These are phyloP conservation scores for Ceriops zippeliana DNA, from an alignment of 345 rosid species.

Conservation along the genomic window DNA sequence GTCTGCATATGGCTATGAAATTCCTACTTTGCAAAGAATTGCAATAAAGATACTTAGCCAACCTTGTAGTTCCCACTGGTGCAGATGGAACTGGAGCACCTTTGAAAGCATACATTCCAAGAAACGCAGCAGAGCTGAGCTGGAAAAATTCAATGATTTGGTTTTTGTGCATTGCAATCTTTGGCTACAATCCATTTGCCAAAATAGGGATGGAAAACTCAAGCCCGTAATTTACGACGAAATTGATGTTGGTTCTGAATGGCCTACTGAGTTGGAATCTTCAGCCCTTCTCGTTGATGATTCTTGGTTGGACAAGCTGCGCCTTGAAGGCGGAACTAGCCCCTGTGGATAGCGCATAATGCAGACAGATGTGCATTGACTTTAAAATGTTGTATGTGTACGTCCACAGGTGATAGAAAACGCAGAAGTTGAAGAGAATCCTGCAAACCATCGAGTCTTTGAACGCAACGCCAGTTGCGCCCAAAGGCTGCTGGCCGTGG, in stretches of 20 bases:
- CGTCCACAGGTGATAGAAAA: not conserved
- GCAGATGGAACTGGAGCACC: conserved; percentile 32
- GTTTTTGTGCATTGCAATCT: conserved; percentile 45
- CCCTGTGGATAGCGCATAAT: conserved; percentile 8
- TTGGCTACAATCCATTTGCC: conserved; percentile 42
- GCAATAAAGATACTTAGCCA: conserved; percentile 27
- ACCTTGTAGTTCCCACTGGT: conserved; percentile 30
- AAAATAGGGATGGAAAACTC: conserved; percentile 32
- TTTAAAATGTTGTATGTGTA: not conserved
- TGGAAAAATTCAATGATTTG: conserved; percentile 26
- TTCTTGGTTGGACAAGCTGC: conserved; percentile 46
- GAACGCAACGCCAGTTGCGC: too few species aligned
- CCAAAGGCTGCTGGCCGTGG: too few species aligned
- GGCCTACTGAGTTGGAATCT: conserved; percentile 49
- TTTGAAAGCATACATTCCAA: conserved; percentile 20
- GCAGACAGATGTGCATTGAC: not conserved
- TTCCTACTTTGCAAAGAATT: conserved; percentile 27
- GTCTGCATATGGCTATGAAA: conserved; percentile 31
- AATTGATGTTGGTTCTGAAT: conserved; percentile 49
- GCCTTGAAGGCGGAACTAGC: conserved; percentile 34
- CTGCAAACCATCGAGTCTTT: too few species aligned
- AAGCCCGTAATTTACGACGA: conserved; percentile 45
- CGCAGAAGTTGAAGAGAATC: not conserved
- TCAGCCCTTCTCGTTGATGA: conserved; percentile 41
- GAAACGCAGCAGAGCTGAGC: conserved; percentile 17